Evolutionary conservation across 1,284 basidiomycete genomes (phyloP), one percentile per base, ranked within the genome.

Genomic region (Ganoderma multipileum): DNA sequence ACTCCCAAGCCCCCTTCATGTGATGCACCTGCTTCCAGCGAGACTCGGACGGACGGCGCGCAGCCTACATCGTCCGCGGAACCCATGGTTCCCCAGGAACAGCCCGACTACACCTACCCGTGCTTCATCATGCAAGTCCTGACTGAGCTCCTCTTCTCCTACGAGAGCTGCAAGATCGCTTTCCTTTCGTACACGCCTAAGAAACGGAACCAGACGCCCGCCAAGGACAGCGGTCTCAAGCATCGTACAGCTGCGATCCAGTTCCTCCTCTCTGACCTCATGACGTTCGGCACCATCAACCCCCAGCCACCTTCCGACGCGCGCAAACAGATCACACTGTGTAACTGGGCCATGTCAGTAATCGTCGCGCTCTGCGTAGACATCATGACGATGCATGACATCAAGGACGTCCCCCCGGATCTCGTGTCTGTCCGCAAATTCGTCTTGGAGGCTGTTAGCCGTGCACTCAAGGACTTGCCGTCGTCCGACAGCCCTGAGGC

Each of bases 321-420:
- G 42, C 87, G 87, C 70, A 86, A 85, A 72, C 85, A 86, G 66
- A 83, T 91, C 61, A 86, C 89, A 44, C 81, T 96, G 8, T 93
- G 91, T 77, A 92, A 91, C 74, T 98, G 95, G 94, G 94, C 95
- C 0, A 95, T 95, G 87, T 95, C 95, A 33, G 89, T 98, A 64
- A 82, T 99, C 44, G 94, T 98, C 41, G 95, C 96, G 0, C 87
- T 99, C 23, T 98, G 97, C 74, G 92, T 95, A 23, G 96, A 99
- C 76, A 90, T 89, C 12, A 85, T 87, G 2, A 83, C 89, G 12
- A 81, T 83, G 26, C 86, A 86, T 57, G 93, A 95, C 68, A 77
- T 87, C 66, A 96, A 96, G 78, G 95, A 96, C 36, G 83, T 93
- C 1, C 87, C 93, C 0, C 77, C 88, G 18, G 95, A 97, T 65